Conservation (phyloP, 169 alveolate genomes). For the Plasmodium berghei region DNA sequence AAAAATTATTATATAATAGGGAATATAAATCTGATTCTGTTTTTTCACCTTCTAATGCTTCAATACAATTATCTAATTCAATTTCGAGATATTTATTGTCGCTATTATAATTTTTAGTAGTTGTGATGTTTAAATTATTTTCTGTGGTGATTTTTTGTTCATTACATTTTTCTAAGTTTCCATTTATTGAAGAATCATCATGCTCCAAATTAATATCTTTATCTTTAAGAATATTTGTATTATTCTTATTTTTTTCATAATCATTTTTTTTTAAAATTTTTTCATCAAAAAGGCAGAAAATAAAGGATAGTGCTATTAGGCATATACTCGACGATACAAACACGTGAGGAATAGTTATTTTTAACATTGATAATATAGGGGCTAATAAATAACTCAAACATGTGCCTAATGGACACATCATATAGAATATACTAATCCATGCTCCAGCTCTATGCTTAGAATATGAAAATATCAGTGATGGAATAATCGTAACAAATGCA, state of each 20-base stretch:
- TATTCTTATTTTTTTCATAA: slow-evolving; percentile 5
- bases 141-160: slow-evolving; percentile 10
- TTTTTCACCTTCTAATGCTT: slow-evolving; percentile 22
- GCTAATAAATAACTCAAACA: slow-evolving; percentile 39
- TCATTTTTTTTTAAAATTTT: slow-evolving; percentile 29
- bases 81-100: slow-evolving; percentile 34
- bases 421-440: slow-evolving; percentile 52
- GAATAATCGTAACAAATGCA: slow-evolving; percentile 47
- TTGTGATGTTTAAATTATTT: background rate
- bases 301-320: background rate
- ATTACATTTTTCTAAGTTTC: slow-evolving; percentile 2
- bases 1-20: slow-evolving; percentile 14
- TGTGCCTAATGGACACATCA: slow-evolving; percentile 57
- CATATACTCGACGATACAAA: slow-evolving; percentile 8
- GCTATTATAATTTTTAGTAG: background rate
- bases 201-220: background rate
- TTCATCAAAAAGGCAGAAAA: slow-evolving; percentile 39
- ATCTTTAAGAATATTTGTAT: background rate
- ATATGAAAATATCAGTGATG: slow-evolving; percentile 52
- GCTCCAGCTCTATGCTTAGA: slow-evolving; percentile 61
- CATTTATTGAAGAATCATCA: background rate
- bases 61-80: slow-evolving; percentile 27
- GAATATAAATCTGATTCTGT: slow-evolving; percentile 7
- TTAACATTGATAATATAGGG: background rate
- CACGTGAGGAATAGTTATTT: slow-evolving; percentile 36